Percentiles rank a stretch among this genome's conserved stretches.
Evolutionary conservation across 495 filamentous ascomycete species (phyloP).

Genomic region (Tuber calosporum): DNA sequence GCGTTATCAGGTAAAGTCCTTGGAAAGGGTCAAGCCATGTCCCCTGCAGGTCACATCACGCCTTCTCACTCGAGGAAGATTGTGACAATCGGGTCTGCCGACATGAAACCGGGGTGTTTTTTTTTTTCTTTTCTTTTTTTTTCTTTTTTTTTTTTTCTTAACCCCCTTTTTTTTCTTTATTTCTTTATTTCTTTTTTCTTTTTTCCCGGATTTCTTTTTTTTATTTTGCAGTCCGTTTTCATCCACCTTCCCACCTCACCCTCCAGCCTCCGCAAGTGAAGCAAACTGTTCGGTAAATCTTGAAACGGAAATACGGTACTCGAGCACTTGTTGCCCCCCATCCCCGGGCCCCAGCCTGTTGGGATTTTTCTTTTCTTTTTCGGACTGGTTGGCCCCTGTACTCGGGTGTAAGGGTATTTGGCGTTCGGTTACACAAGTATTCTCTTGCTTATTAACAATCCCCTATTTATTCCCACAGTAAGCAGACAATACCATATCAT

Average conservation of each 20-base stretch:
- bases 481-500: no score
- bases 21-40: not conserved
- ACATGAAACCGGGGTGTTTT: conserved; percentile 28
- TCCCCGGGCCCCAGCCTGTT: not conserved
- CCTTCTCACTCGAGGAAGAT: not conserved
- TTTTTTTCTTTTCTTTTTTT: not conserved
- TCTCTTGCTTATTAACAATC: no score
- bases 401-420: not conserved
- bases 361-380: conserved; percentile 8
- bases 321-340: no score
- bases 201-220: not conserved
- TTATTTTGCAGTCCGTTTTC: no score
- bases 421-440: no score
- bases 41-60: not conserved
- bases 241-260: not conserved
- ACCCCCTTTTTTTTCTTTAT: not conserved
- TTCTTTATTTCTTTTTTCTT: not conserved
- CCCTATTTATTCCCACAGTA: no score
- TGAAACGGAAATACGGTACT: conserved; percentile 6
- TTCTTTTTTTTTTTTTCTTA: not conserved
- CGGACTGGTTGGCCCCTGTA: not conserved
- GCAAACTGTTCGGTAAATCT: not conserved
- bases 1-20: not conserved
- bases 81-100: not conserved
- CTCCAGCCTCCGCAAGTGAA: not conserved